Evolutionary conservation across 1,284 basidiomycete species (phyloP).

Genomic region (Pisolithus thermaeus): DNA sequence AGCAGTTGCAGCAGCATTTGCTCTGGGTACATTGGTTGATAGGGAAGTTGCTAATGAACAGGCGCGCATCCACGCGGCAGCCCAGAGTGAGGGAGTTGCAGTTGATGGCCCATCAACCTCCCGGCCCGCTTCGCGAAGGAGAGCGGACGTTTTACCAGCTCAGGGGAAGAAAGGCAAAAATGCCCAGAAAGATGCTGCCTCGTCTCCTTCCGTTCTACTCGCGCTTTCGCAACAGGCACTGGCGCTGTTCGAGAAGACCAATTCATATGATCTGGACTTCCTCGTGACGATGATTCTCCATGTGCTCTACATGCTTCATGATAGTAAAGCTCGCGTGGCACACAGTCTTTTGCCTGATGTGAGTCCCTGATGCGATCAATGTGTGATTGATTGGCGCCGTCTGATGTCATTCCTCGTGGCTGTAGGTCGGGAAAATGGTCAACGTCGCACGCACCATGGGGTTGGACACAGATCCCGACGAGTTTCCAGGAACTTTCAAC

Average conservation of each 20-base stretch:
- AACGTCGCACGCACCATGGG: slow-evolving; percentile 61
- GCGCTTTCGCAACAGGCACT: slow-evolving; percentile 44
- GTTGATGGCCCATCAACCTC: slow-evolving; percentile 21
- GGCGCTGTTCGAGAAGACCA: slow-evolving; percentile 34
- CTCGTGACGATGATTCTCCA: slow-evolving; percentile 49
- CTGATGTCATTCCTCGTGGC: slow-evolving; percentile 5
- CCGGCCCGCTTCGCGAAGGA: slow-evolving; percentile 19
- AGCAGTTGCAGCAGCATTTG: slow-evolving; percentile 46
- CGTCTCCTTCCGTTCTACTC: slow-evolving; percentile 34
- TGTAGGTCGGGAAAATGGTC: slow-evolving; percentile 61
- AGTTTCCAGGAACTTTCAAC: slow-evolving; percentile 36
- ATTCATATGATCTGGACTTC: slow-evolving; percentile 44
- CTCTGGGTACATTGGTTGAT: slow-evolving; percentile 45
- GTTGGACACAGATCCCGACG: slow-evolving; percentile 55
- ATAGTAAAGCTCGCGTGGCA: slow-evolving; percentile 39
- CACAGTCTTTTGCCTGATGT: slow-evolving; percentile 29
- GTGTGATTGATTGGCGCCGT: slow-evolving; percentile 20
- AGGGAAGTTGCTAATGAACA: slow-evolving; percentile 27
- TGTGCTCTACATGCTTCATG: slow-evolving; percentile 47
- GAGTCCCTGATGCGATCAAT: slow-evolving; percentile 21
- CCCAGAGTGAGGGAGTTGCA: slow-evolving; percentile 13
- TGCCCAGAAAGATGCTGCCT: slow-evolving; percentile 21
- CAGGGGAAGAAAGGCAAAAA: slow-evolving; percentile 23
- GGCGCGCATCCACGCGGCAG: slow-evolving; percentile 17
- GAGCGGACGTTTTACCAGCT: slow-evolving; percentile 13